Conservation (phyloP, 495 filamentous ascomycete species). For the Staphylotrichum longicolle region DNA sequence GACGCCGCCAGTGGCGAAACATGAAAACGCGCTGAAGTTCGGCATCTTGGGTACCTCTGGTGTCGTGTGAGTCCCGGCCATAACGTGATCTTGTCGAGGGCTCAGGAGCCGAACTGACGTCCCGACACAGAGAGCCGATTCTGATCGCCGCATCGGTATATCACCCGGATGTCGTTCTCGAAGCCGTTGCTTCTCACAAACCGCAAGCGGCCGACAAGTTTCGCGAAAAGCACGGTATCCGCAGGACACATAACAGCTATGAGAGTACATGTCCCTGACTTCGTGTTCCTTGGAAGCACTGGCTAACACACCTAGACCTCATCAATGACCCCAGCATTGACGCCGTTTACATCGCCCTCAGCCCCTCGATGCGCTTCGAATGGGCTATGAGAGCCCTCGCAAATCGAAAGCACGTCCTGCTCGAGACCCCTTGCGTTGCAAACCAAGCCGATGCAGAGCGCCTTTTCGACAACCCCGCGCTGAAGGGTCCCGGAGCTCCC, state of each 20-base stretch:
- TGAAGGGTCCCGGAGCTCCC: constrained; percentile 28
- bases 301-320: constrained; percentile 36
- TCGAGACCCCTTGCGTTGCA: constrained; percentile 55
- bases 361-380: constrained; percentile 49
- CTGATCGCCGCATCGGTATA: constrained; percentile 56
- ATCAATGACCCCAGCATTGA: constrained; percentile 54
- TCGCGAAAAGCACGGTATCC: constrained; percentile 58
- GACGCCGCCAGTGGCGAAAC: constrained; percentile 26
- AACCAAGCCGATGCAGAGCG: constrained; percentile 49
- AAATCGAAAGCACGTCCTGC: constrained; percentile 59
- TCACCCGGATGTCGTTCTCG: constrained; percentile 59
- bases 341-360: constrained; percentile 52
- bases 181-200: constrained; percentile 59
- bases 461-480: constrained; percentile 42
- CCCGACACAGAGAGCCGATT: constrained; percentile 44
- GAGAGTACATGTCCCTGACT: constrained; percentile 34
- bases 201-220: constrained; percentile 49
- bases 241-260: constrained; percentile 50
- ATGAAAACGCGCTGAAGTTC: constrained; percentile 40
- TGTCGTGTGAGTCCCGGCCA: constrained; percentile 38
- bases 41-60: constrained; percentile 52
- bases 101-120: constrained; percentile 6
- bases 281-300: not conserved
- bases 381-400: constrained; percentile 52
- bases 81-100: no score